These are phyloP conservation scores for Paecilomyces formosus DNA, from an alignment of 2,329 filamentous ascomycete genomes.

Conservation along the genomic window DNA sequence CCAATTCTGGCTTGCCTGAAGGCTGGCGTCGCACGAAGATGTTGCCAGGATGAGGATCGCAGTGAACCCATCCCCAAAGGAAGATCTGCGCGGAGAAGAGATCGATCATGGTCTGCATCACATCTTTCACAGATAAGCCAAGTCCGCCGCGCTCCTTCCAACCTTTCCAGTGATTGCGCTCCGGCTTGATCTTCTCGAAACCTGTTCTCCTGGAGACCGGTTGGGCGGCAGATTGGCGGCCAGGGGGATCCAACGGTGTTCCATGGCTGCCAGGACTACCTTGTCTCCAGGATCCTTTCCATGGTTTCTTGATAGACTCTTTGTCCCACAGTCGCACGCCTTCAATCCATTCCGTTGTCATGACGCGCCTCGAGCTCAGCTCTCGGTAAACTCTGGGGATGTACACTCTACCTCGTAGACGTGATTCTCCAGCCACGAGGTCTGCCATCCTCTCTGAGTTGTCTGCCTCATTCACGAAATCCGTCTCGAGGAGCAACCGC, in stretches of 20 bases:
- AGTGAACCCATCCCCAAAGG: slow-evolving; percentile 91
- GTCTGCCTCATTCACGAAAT: slow-evolving; percentile 84
- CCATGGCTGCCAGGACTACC: slow-evolving; percentile 74
- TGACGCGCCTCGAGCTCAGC: slow-evolving; percentile 71
- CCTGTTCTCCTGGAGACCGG: slow-evolving; percentile 27
- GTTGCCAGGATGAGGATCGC: slow-evolving; percentile 94
- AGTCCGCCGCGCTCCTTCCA: slow-evolving; percentile 67
- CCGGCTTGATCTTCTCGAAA: slow-evolving; percentile 63
- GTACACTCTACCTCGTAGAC: slow-evolving; percentile 74
- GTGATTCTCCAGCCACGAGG: slow-evolving; percentile 67
- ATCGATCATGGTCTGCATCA: slow-evolving; percentile 96
- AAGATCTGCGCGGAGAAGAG: slow-evolving; percentile 98
- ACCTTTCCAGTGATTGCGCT: slow-evolving; percentile 72
- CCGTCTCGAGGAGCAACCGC: slow-evolving; percentile 84
- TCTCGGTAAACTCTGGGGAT: slow-evolving; percentile 79
- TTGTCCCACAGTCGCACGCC: slow-evolving; percentile 91
- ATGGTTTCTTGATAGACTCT: slow-evolving; percentile 65
- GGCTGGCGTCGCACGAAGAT: slow-evolving; percentile 87
- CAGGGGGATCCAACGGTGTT: slow-evolving; percentile 50
- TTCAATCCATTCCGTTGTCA: slow-evolving; percentile 98
- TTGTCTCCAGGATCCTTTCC: slow-evolving; percentile 68
- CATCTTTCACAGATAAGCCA: slow-evolving; percentile 71
- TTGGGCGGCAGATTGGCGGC: slow-evolving; percentile 40
- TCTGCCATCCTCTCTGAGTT: slow-evolving; percentile 80
- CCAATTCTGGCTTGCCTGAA: slow-evolving; percentile 75